These are phyloP conservation scores for Climacium dendroides DNA, from an alignment of 225 moss, liverwort and hornwort genomes.

Conservation along the genomic window DNA sequence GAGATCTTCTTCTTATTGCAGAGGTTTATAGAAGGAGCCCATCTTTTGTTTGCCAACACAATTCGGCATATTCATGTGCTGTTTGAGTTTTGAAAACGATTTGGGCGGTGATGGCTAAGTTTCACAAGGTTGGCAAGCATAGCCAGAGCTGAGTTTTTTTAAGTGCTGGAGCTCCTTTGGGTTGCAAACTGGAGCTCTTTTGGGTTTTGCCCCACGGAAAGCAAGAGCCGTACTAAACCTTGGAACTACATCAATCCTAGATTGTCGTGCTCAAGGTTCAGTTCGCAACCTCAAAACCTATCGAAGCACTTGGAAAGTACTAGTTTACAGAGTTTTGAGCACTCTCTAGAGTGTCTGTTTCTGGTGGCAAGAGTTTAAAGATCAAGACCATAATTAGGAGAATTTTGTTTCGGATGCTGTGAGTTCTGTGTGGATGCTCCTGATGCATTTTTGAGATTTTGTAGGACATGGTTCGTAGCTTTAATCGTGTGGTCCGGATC, in stretches of 20 bases:
- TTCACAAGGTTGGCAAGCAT: background rate
- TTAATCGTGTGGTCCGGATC: background rate
- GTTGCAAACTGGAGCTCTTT: background rate
- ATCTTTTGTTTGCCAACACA: background rate
- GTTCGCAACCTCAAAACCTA: background rate
- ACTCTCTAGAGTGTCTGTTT: background rate
- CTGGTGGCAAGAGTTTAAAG: background rate
- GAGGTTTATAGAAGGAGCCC: no score
- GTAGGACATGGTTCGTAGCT: background rate
- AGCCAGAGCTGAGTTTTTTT: background rate
- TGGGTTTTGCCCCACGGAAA: background rate
- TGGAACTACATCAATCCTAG: background rate
- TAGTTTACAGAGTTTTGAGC: background rate
- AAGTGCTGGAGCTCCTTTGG: background rate
- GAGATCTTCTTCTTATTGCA: no score
- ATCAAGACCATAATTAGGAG: background rate
- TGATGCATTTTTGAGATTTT: background rate
- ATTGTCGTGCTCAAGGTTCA: background rate
- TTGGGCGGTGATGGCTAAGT: background rate
- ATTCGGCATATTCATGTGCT: background rate
- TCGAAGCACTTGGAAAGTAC: background rate
- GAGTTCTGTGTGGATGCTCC: background rate
- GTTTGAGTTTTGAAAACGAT: background rate
- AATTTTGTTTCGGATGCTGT: background rate
- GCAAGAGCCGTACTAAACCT: background rate